Conservation (phyloP, 306 rosid species). For the Rosa multiflora region DNA sequence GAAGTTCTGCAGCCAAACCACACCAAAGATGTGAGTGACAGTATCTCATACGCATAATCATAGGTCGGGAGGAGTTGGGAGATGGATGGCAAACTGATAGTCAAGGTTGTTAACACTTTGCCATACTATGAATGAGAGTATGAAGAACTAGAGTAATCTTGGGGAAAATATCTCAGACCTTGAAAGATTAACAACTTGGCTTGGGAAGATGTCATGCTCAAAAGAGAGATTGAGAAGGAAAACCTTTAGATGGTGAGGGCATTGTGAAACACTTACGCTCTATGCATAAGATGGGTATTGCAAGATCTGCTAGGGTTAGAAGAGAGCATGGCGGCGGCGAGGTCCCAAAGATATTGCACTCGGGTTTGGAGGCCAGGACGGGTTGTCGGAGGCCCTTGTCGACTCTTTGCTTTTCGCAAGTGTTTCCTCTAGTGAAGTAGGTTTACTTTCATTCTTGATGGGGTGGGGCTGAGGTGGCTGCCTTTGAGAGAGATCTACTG, state of each 20-base stretch:
- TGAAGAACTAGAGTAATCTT: not conserved
- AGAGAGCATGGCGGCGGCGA: no score
- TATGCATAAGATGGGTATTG: no score
- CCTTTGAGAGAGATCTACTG: not conserved
- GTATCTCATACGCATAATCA: not conserved
- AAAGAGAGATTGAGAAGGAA: not conserved
- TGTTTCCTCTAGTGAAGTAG: not conserved
- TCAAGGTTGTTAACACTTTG: not conserved
- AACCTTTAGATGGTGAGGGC: not conserved
- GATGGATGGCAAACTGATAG: constrained; percentile 2
- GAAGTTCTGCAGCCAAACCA: not conserved
- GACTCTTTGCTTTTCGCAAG: not conserved
- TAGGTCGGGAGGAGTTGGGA: not conserved
- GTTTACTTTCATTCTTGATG: not conserved
- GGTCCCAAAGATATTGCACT: no score
- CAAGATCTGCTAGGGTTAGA: no score
- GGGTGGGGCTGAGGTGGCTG: not conserved
- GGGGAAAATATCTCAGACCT: not conserved
- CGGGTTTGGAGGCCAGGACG: no score
- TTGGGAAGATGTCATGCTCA: not conserved
- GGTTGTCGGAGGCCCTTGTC: not conserved
- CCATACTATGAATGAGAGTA: not conserved
- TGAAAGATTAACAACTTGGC: not conserved
- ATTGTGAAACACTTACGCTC: not conserved
- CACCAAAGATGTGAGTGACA: not conserved